A percentile compares a stretch with the other conserved stretches of the same genome.
These are phyloP conservation scores for Candida endomychidarum DNA, from an alignment of 805 yeast species.

Conservation along the genomic window DNA sequence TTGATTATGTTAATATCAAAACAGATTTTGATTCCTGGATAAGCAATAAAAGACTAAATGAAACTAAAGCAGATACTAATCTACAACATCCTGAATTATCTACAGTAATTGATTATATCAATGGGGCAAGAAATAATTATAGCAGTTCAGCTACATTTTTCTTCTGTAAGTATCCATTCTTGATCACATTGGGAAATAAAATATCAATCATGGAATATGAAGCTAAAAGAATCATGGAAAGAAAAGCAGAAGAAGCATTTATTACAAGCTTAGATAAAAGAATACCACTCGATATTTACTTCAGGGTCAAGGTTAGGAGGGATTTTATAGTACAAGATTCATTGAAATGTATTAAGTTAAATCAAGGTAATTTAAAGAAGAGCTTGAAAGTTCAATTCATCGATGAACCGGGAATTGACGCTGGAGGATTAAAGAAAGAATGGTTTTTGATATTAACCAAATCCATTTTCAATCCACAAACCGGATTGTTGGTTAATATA, in stretches of 20 bases:
- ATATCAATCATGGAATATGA: conserved; percentile 80
- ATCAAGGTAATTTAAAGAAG: conserved; percentile 64
- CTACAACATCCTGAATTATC: conserved; percentile 31
- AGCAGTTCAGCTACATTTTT: conserved; percentile 37
- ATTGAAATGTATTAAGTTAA: conserved; percentile 55
- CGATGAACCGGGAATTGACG: conserved; percentile 92
- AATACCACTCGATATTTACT: conserved; percentile 62
- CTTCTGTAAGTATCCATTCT: conserved; percentile 85
- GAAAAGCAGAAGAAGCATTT: conserved; percentile 87
- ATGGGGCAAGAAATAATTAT: conserved; percentile 34
- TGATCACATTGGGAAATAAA: conserved; percentile 79
- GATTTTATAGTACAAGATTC: conserved; percentile 72
- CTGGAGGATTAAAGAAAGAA: conserved; percentile 91
- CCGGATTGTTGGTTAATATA: conserved; percentile 64
- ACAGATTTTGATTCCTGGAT: conserved; percentile 89
- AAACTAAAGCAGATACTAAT: conserved; percentile 7
- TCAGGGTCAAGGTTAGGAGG: conserved; percentile 69
- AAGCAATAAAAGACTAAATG: conserved; percentile 29
- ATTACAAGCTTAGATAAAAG: conserved; percentile 67
- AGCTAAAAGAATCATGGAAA: conserved; percentile 76
- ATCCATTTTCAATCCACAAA: conserved; percentile 65
- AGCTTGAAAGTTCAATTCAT: conserved; percentile 75
- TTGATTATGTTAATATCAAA: conserved; percentile 73
- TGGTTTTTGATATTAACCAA: conserved; percentile 82
- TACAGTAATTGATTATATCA: conserved; percentile 48